phyloP scores from a whole-genome alignment of 2,329 filamentous ascomycete species.

The Venturia carpophila region DNA sequence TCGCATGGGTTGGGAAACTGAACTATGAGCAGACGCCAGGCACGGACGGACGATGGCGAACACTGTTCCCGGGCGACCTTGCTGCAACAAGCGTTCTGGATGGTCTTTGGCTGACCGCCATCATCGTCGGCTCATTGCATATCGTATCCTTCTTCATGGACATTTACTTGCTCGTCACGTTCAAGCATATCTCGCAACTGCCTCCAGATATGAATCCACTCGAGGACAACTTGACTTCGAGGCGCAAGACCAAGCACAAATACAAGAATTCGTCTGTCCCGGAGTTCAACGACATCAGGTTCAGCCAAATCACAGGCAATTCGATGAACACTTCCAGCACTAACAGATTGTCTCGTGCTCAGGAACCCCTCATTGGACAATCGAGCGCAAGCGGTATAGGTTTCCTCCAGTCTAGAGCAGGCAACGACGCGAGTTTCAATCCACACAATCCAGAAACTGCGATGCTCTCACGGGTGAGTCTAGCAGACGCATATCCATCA shows the following conservation, averaged over 20 bases:
- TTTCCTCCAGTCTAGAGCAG: constrained; percentile 69
- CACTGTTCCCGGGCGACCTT: constrained; percentile 52
- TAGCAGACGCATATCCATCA: constrained; percentile 2
- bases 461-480: constrained; percentile 1
- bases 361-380: constrained; percentile 3
- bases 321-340: constrained; percentile 24
- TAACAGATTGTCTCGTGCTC: constrained; percentile 16
- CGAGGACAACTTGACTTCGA: constrained; percentile 74
- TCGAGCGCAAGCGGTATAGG: constrained; percentile 42
- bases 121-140: constrained; percentile 60
- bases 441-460: constrained; percentile 30
- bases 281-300: constrained; percentile 19
- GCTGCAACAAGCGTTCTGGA: constrained; percentile 54
- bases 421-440: constrained; percentile 47
- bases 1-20: constrained; percentile 45
- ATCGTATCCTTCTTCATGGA: constrained; percentile 62
- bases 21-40: constrained; percentile 43
- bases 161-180: constrained; percentile 67
- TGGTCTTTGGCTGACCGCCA: constrained; percentile 60
- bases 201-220: constrained; percentile 95
- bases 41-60: constrained; percentile 54
- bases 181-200: constrained; percentile 71
- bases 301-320: constrained; percentile 30
- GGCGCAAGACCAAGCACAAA: constrained; percentile 70
- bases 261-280: constrained; percentile 51